Conservation (phyloP, 2,329 filamentous ascomycete species). For the Metarhizium rileyi region DNA sequence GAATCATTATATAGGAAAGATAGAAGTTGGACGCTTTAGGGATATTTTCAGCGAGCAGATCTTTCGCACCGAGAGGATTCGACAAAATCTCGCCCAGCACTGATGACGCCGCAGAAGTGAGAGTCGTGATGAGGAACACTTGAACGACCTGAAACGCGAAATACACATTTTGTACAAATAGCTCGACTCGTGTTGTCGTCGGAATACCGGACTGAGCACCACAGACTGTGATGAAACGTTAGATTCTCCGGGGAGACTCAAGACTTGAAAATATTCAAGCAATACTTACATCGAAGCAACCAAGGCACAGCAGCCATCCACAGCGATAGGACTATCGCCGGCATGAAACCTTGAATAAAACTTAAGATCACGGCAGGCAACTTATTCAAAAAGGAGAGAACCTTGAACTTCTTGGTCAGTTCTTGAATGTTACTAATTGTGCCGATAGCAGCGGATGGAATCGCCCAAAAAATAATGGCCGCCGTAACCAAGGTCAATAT, state of each 20-base stretch:
- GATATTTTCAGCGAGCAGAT: slow-evolving; percentile 60
- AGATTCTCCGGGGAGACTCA: not conserved
- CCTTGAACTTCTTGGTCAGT: slow-evolving; percentile 54
- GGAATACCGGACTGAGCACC: slow-evolving; percentile 73
- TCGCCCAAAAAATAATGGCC: slow-evolving; percentile 79
- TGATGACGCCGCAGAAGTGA: slow-evolving; percentile 70
- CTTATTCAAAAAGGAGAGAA: slow-evolving; percentile 62
- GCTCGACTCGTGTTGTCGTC: slow-evolving; percentile 68
- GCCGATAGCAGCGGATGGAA: slow-evolving; percentile 70
- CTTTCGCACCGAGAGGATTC: slow-evolving; percentile 51
- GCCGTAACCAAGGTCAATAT: slow-evolving; percentile 64
- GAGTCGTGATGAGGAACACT: slow-evolving; percentile 78
- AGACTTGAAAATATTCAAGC: not conserved
- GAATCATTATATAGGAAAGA: slow-evolving; percentile 84
- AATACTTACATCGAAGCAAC: slow-evolving; percentile 53
- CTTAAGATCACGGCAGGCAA: slow-evolving; percentile 66
- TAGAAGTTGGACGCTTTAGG: slow-evolving; percentile 90
- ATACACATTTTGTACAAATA: slow-evolving; percentile 85
- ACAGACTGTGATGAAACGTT: slow-evolving; percentile 42
- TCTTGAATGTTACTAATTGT: slow-evolving; percentile 74
- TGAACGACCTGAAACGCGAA: slow-evolving; percentile 87
- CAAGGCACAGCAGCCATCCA: slow-evolving; percentile 81
- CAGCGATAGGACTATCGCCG: slow-evolving; percentile 66
- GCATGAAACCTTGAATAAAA: slow-evolving; percentile 76
- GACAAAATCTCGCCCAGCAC: slow-evolving; percentile 53